Percentiles rank a stretch among this genome's conserved stretches.
These are phyloP conservation scores for Lepidium africanum DNA, from an alignment of 345 rosid genomes.

Conservation along the genomic window DNA sequence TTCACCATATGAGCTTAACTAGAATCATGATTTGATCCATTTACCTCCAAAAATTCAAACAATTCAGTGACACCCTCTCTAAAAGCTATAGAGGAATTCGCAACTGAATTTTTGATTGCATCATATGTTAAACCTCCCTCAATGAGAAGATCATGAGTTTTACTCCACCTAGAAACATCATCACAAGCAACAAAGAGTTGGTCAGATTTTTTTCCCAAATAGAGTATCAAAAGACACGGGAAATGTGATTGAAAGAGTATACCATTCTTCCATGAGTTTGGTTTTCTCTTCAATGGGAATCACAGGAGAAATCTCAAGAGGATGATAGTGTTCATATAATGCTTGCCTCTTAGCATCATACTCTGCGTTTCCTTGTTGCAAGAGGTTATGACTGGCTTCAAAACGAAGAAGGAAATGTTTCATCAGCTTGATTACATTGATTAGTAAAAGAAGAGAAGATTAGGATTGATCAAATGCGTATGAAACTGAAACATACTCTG, in stretches of 20 bases:
- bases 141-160: constrained; percentile 73
- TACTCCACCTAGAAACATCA: constrained; percentile 62
- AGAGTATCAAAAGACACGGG: not conserved
- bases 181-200: not conserved
- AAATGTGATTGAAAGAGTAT: not conserved
- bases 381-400: constrained; percentile 70
- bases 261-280: constrained; percentile 97
- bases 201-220: not conserved
- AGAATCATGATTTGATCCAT: not conserved
- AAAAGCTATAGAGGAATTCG: constrained; percentile 55
- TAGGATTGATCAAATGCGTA: not conserved
- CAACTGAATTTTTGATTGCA: constrained; percentile 63
- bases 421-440: constrained; percentile 3
- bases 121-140: constrained; percentile 85
- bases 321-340: constrained; percentile 64
- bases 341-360: constrained; percentile 72
- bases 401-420: constrained; percentile 5
- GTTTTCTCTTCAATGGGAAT: constrained; percentile 74
- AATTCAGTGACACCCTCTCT: constrained; percentile 75
- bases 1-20: not conserved
- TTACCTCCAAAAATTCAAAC: constrained; percentile 77
- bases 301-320: constrained; percentile 60
- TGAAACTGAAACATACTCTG: constrained; percentile 44
- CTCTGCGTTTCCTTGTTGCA: constrained; percentile 67
- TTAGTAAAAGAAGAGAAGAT: not conserved